phyloP scores from a whole-genome alignment of 108 stramenopile species.

The Nitzschia inconspicua region DNA sequence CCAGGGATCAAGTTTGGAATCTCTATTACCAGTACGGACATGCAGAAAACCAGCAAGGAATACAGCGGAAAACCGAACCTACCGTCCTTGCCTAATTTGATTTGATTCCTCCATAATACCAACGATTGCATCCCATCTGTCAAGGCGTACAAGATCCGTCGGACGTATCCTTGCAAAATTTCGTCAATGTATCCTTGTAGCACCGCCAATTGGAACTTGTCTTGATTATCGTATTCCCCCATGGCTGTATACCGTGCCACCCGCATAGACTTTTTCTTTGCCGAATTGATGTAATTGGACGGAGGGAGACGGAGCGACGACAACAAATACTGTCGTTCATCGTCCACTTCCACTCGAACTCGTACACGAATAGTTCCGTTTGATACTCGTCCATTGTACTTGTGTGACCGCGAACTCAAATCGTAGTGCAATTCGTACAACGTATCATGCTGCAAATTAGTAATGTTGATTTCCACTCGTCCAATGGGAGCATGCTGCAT shows the following conservation, averaged over 20 bases:
- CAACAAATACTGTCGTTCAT: constrained; percentile 13
- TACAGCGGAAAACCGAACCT: constrained; percentile 17
- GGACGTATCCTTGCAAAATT: constrained; percentile 24
- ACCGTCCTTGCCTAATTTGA: background rate
- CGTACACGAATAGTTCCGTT: constrained; percentile 22
- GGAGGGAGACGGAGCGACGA: constrained; percentile 2
- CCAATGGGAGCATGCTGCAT: constrained; percentile 38
- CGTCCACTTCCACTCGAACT: constrained; percentile 20
- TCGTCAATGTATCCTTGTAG: constrained; percentile 34
- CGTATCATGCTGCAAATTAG: constrained; percentile 17
- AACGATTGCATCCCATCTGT: constrained; percentile 19
- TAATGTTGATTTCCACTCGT: constrained; percentile 28
- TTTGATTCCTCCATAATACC: constrained; percentile 20
- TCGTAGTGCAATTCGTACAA: constrained; percentile 21
- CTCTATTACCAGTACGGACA: constrained; percentile 11
- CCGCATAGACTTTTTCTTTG: constrained; percentile 21
- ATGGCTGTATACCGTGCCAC: constrained; percentile 24
- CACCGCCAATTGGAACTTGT: constrained; percentile 24
- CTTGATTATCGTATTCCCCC: constrained; percentile 39
- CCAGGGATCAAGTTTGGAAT: constrained; percentile 2
- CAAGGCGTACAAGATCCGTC: constrained; percentile 11
- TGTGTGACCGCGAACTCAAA: constrained; percentile 9
- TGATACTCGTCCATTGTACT: background rate
- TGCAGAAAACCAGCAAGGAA: constrained; percentile 9
- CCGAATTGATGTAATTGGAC: constrained; percentile 9